Percentiles rank a stretch among this genome's conserved stretches.
phyloP scores from a whole-genome alignment of 2,329 filamentous ascomycete species.

The Ophiosphaerella korrae region DNA sequence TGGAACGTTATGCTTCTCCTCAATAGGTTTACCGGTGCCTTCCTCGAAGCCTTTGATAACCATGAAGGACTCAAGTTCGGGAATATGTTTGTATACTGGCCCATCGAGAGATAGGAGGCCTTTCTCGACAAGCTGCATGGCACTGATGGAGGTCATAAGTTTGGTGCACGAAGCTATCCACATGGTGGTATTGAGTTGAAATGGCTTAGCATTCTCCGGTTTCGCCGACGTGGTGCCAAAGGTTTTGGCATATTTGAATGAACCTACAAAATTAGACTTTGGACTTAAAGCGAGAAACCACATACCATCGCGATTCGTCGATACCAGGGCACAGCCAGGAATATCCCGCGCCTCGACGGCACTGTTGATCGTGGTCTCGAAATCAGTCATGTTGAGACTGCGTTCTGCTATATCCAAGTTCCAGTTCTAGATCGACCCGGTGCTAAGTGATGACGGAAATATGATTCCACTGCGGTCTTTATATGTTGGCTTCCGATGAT shows the following conservation, averaged over 20 bases:
- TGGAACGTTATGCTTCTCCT: conserved; percentile 24
- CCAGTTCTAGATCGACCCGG: not conserved
- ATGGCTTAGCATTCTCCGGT: conserved; percentile 21
- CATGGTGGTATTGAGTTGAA: conserved; percentile 37
- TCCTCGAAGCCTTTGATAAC: conserved; percentile 35
- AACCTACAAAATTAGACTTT: conserved; percentile 26
- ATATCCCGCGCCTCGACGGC: conserved; percentile 28
- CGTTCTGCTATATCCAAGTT: not conserved
- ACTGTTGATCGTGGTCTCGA: conserved; percentile 30
- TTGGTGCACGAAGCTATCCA: conserved; percentile 50
- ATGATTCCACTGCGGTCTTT: no score
- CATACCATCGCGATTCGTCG: conserved; percentile 34
- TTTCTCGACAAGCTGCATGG: conserved; percentile 43
- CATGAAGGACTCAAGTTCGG: conserved; percentile 33
- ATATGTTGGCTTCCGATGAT: no score
- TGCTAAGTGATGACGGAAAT: no score
- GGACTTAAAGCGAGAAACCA: no score
- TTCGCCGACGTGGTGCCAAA: conserved; percentile 42
- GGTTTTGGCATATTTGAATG: conserved; percentile 43
- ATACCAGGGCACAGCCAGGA: conserved; percentile 29
- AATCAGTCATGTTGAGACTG: conserved; percentile 18
- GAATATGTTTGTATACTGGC: conserved; percentile 39
- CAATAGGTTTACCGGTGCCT: conserved; percentile 26
- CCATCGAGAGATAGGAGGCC: conserved; percentile 39
- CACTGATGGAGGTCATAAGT: conserved; percentile 42